Base-by-base conservation (phyloP, 495 filamentous ascomycete species). In the Penicillium coprophilum region DNA sequence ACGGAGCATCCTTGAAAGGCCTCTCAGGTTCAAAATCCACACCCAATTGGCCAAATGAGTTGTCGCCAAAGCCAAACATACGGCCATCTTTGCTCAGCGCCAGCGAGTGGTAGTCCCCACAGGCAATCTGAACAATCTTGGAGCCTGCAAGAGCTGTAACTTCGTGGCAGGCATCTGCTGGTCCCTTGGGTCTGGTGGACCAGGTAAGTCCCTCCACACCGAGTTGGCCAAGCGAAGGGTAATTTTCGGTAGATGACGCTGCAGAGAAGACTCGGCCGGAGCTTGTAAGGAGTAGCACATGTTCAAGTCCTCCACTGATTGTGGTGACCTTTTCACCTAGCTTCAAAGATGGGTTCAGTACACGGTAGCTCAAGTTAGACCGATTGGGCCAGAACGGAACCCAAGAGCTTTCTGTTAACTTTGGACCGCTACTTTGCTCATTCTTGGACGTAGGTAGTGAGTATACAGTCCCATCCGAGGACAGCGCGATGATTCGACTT, bases 21-120 rank as follows among this genome's bases (percentile, higher is more conserved):
- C 80, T 68, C 34, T 85, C 81, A 0, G 82, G 64, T 47, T 83
- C 81, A 44, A 78, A 83, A 46, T 89, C 82, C 58, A 92, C 83
- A 7, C 93, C 93, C 10, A 97, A 75, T 70, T 97, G 94, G 31
- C 94, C 94, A 51, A 80, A 79, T 0, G 86, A 85, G 69, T 97
- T 97, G 66, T 96, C 91, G 20, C 94, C 94, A 70, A 96, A 98
- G 24, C 84, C 77, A 69, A 91, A 96, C n/a, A 92, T 80, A 23
- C 81, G 79, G 36, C 94, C 94, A 41, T 88, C 73, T 24, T 77
- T 79, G 63, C 91, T 89, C 17, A 91, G 77, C 1, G 80, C 87
- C 11, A 96, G 73, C 24, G 91, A 93, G 70, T 98, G 94, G 59
- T 87, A 87, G 66, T 96, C 92, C 27, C 94, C 94, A 11, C 90